phyloP scores from a whole-genome alignment of 2,329 filamentous ascomycete genomes.

The Volutella citrinella region DNA sequence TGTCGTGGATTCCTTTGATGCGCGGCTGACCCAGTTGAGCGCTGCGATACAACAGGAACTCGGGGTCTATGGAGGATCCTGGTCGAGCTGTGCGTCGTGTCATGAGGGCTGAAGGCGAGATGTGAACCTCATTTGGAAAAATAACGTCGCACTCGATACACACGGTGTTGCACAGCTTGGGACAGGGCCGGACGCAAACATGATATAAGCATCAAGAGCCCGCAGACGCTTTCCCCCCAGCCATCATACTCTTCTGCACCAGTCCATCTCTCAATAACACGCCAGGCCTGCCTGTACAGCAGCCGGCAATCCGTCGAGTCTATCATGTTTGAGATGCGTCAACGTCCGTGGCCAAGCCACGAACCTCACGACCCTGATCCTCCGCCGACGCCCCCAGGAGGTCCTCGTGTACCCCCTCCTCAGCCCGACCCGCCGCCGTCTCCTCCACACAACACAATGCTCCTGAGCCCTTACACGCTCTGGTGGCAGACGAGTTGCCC shows the following conservation, averaged over 20 bases:
- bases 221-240: no score
- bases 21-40: slow-evolving; percentile 18
- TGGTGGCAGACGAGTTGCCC: no score
- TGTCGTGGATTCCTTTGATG: slow-evolving; percentile 16
- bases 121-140: slow-evolving; percentile 19
- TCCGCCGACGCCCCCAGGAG: slow-evolving; percentile 26
- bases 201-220: slow-evolving; percentile 21
- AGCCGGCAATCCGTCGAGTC: no score
- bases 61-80: slow-evolving; percentile 9
- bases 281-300: no score
- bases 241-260: no score
- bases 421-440: slow-evolving; percentile 26
- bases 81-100: slow-evolving; percentile 15
- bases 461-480: no score
- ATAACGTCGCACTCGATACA: slow-evolving; percentile 8
- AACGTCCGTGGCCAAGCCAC: no score
- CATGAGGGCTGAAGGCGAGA: slow-evolving; percentile 14
- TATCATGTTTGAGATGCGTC: no score
- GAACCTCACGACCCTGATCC: slow-evolving; percentile 22
- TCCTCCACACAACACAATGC: slow-evolving; percentile 22
- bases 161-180: no score
- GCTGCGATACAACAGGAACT: slow-evolving; percentile 14
- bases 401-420: slow-evolving; percentile 26
- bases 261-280: no score
- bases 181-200: slow-evolving; percentile 8